phyloP scores from a whole-genome alignment of 2,329 filamentous ascomycete genomes.

The Apiospora sp. region DNA sequence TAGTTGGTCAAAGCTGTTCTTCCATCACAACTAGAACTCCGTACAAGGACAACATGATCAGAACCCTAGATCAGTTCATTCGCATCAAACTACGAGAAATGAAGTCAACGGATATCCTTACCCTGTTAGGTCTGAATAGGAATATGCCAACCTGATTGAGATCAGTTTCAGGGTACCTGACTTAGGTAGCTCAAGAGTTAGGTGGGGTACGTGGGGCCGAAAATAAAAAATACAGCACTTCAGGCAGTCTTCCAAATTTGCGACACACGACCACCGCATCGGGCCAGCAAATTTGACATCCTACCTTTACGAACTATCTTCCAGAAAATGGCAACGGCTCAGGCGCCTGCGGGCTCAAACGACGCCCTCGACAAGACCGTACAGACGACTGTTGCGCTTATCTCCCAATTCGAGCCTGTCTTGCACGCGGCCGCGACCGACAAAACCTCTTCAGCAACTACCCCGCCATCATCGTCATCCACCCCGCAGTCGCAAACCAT shows the following conservation, averaged over 20 bases:
- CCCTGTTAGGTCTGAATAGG: neutral
- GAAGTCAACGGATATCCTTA: neutral
- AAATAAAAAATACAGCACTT: slow-evolving; percentile 10
- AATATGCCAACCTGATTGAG: neutral
- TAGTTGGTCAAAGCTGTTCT: too few relatives aligned
- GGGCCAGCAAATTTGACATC: neutral
- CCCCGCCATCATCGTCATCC: slow-evolving; percentile 30
- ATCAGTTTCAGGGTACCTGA: neutral
- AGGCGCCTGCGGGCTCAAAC: slow-evolving; percentile 38
- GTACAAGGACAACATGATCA: neutral
- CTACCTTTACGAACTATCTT: neutral
- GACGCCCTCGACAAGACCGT: slow-evolving; percentile 50
- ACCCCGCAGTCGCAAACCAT: slow-evolving; percentile 41
- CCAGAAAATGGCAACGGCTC: slow-evolving; percentile 27
- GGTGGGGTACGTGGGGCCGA: neutral
- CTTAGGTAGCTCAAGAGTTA: neutral
- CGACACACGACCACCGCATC: neutral
- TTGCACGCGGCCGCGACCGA: slow-evolving; percentile 50
- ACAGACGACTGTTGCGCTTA: slow-evolving; percentile 46
- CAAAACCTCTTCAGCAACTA: slow-evolving; percentile 32
- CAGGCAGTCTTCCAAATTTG: neutral
- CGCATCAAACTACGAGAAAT: neutral
- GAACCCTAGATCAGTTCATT: too few relatives aligned
- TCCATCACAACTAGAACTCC: neutral
- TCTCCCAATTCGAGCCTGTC: slow-evolving; percentile 52